Conservation (phyloP, 2,329 filamentous ascomycete species). For the Ophiostoma novo-ulmi region DNA sequence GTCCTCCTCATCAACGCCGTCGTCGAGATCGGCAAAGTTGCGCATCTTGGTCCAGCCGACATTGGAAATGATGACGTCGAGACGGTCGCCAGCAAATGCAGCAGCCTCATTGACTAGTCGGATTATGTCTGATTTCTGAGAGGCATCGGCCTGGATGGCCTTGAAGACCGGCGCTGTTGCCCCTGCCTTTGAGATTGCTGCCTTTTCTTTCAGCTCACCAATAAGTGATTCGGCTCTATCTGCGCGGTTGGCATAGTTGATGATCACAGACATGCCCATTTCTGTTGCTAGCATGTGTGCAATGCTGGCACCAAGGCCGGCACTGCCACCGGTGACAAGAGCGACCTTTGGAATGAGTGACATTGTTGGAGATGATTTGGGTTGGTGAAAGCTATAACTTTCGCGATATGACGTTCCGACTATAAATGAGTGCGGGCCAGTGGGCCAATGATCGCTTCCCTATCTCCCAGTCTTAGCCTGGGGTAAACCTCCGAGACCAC, state of each 20-base stretch:
- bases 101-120: not conserved
- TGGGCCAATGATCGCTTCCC: not conserved
- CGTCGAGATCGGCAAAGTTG: conserved; percentile 44
- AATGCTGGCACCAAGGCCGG: not conserved
- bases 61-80: conserved; percentile 54
- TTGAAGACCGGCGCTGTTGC: not conserved
- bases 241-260: conserved; percentile 2
- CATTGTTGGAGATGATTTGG: not conserved
- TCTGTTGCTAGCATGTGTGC: not conserved
- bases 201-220: not conserved
- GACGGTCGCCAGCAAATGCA: not conserved
- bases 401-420: too few relatives aligned
- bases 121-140: not conserved
- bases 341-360: not conserved
- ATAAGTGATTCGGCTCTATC: not conserved
- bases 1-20: conserved; percentile 43
- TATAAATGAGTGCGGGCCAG: not conserved
- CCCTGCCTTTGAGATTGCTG: not conserved
- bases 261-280: not conserved
- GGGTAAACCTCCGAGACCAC: not conserved
- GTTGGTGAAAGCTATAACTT: too few relatives aligned
- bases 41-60: conserved; percentile 53
- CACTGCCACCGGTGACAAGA: not conserved
- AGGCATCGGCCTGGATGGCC: not conserved
- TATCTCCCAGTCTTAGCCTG: not conserved